Base-by-base conservation (phyloP, 192 early-diverging fungal genomes). In the Spinellus fusiger region DNA sequence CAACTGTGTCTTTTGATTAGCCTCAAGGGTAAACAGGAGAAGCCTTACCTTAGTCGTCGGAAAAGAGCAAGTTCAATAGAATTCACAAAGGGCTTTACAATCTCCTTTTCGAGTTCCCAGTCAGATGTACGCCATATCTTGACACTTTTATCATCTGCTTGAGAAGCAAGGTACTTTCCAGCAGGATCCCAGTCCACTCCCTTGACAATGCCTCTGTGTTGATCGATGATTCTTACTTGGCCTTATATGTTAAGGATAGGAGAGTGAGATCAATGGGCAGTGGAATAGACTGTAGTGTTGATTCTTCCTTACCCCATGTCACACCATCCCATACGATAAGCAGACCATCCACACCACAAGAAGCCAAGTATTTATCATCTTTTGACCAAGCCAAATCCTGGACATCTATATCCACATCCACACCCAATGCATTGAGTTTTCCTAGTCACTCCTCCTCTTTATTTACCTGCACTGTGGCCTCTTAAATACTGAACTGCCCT, bases 181-280 rank as follows among this genome's bases (percentile, higher is more conserved):
- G 90, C 90, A 5, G 96, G 96, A 73, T 99, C 96, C 83, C 93
- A 99, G 1, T 94, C 84, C 5, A 99, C 66, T 10, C 96, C 96
- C 74, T 99, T 99, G 22, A 99, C 96, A 73, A 97, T 95, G 37
- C 90, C 93, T 25, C 71, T 54, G 54, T 95, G 94, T 23, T 74
- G 77, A 46, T 84, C 77, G 25, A 95, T 66, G 48, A 76, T 84
- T 3, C 77, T 76, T 18, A 95, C 55, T 7, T 78, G 73, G 25
- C 87, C 84, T 81, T 59, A 13, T 37, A 26, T 29, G 26, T 16
- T 44, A 25, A 34, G 33, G 8, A 49, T 27, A 22, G 16, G n/a
- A 5, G 23, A 8, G 18, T 52, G n/a, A 38, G 20, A 33, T n/a
- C 40, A 9, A 28, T 59, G 16, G 10, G 25, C 16, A 22, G 40